phyloP scores from a whole-genome alignment of 495 filamentous ascomycete genomes.

The Hyaloscypha bicolor region DNA sequence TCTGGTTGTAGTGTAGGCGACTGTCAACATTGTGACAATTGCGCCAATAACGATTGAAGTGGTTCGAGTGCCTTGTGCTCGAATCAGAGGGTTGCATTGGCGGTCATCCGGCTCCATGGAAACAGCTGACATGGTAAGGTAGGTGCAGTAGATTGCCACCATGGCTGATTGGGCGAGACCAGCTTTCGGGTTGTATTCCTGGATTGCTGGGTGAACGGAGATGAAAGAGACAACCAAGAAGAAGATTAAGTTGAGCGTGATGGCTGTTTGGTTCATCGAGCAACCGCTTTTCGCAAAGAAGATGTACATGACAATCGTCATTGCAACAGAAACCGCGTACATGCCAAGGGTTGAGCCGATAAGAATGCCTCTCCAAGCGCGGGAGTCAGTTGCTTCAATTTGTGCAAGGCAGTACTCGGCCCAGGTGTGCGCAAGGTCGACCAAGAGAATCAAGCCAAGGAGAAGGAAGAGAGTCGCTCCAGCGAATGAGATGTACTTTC shows the following conservation, averaged over 20 bases:
- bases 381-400: conserved; percentile 88
- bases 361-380: conserved; percentile 78
- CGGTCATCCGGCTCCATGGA: conserved; percentile 98
- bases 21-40: conserved; percentile 93
- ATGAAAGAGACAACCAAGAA: conserved; percentile 79
- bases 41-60: conserved; percentile 89
- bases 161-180: conserved; percentile 96
- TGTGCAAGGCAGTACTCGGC: conserved; percentile 92
- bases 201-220: conserved; percentile 87
- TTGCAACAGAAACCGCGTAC: conserved; percentile 85
- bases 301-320: conserved; percentile 96
- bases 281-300: conserved; percentile 88
- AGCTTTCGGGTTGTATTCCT: conserved; percentile 90
- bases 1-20: conserved; percentile 96
- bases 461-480: conserved; percentile 94
- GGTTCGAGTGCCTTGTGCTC: conserved; percentile 85
- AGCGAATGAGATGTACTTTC: conserved; percentile 87
- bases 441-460: conserved; percentile 86
- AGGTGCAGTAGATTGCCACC: conserved; percentile 97
- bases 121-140: conserved; percentile 96
- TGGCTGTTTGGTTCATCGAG: conserved; percentile 87
- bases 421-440: conserved; percentile 97
- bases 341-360: conserved; percentile 93
- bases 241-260: conserved; percentile 81
- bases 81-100: conserved; percentile 89